Evolutionary conservation across 768 basidiomycete genomes (phyloP).

Genomic region (Amanita phalloides): DNA sequence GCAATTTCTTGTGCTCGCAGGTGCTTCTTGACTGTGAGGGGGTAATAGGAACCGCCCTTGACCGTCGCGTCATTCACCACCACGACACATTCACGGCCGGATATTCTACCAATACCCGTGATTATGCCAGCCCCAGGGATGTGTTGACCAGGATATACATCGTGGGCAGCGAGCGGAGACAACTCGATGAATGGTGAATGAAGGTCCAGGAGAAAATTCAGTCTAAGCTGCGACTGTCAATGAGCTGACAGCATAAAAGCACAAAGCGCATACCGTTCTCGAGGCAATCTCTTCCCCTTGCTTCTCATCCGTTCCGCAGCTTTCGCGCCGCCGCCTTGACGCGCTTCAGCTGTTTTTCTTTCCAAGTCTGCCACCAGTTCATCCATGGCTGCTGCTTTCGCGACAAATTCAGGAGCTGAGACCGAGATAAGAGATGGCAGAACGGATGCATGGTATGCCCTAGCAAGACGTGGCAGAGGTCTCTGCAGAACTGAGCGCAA

Average conservation of each 20-base stretch:
- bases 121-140: slow-evolving; percentile 89
- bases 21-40: slow-evolving; percentile 92
- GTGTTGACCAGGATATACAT: slow-evolving; percentile 64
- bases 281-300: slow-evolving; percentile 74
- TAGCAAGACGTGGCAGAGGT: slow-evolving; percentile 5
- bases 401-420: slow-evolving; percentile 58
- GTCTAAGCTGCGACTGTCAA: slow-evolving; percentile 24
- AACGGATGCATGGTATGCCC: slow-evolving; percentile 58
- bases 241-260: not conserved
- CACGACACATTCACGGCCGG: slow-evolving; percentile 77
- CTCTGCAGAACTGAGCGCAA: slow-evolving; percentile 9
- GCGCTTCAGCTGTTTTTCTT: slow-evolving; percentile 41
- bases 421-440: slow-evolving; percentile 66
- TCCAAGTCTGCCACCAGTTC: slow-evolving; percentile 55
- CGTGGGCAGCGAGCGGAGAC: slow-evolving; percentile 77
- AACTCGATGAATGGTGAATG: slow-evolving; percentile 87
- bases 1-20: slow-evolving; percentile 91
- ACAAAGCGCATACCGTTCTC: slow-evolving; percentile 54
- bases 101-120: slow-evolving; percentile 72
- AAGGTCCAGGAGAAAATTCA: slow-evolving; percentile 70
- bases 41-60: slow-evolving; percentile 90
- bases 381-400: slow-evolving; percentile 62
- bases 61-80: slow-evolving; percentile 94
- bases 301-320: slow-evolving; percentile 64
- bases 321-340: slow-evolving; percentile 66